Evolutionary conservation across 306 rosid genomes (phyloP).

Genomic region (Prunus mume): DNA sequence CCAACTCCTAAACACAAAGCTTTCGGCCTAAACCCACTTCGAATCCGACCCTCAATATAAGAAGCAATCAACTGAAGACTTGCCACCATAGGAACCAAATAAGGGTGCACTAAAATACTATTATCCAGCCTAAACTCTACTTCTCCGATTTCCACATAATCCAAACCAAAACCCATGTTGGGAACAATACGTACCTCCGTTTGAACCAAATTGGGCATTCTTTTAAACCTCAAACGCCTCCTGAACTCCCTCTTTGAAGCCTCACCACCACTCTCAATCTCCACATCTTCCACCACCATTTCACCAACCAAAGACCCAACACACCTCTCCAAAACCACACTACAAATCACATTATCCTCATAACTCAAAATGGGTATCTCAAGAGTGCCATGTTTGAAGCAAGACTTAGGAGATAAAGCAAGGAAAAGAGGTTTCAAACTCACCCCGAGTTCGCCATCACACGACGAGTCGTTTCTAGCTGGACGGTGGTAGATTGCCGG

Average conservation of each 20-base stretch:
- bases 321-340: slow-evolving; percentile 51
- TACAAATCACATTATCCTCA: slow-evolving; percentile 51
- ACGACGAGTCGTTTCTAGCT: slow-evolving; percentile 19
- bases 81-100: slow-evolving; percentile 81
- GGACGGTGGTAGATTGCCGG: slow-evolving; percentile 38
- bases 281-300: slow-evolving; percentile 81
- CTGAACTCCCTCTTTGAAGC: slow-evolving; percentile 52
- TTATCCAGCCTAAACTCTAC: slow-evolving; percentile 49
- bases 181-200: slow-evolving; percentile 60
- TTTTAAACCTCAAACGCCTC: slow-evolving; percentile 82
- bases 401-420: slow-evolving; percentile 66
- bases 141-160: slow-evolving; percentile 36
- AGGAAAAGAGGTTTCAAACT: slow-evolving; percentile 66
- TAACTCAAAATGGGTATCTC: slow-evolving; percentile 66
- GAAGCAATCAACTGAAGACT: slow-evolving; percentile 48
- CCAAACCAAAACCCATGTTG: slow-evolving; percentile 9
- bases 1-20: slow-evolving; percentile 91
- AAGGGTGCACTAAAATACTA: slow-evolving; percentile 67
- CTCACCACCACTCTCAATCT: slow-evolving; percentile 41
- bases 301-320: slow-evolving; percentile 63
- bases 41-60: slow-evolving; percentile 36
- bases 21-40: slow-evolving; percentile 48
- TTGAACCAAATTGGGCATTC: slow-evolving; percentile 85
- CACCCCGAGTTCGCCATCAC: slow-evolving; percentile 29
- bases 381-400: slow-evolving; percentile 52